Base-by-base conservation (phyloP, 768 basidiomycete genomes). In the Pleurotus eryngii region DNA sequence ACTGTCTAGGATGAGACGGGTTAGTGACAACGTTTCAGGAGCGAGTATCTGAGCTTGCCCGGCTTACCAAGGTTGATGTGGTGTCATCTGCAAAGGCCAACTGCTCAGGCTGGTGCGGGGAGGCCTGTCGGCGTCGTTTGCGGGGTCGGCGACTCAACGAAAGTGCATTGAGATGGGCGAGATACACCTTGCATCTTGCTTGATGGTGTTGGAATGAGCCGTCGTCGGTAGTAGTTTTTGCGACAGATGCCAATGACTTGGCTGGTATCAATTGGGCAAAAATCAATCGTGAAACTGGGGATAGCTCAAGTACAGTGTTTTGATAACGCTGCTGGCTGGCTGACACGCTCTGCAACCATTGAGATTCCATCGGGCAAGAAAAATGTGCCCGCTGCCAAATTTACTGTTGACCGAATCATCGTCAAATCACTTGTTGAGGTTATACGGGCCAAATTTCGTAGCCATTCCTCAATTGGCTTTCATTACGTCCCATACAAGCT, bases 281-380 rank as follows among this genome's bases (percentile, higher is more conserved):
- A 15, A 46, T 59, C 26, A 27, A 62, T 48, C 17, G 17, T 3
- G 14, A 53, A 15, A 27, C 8, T 48, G 30, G 1, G 22, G 43
- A 14, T 51, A 24, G 56, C 58, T 39, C n/a, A 40, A 54, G 35
- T 27, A 43, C 20, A 17, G 30, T 12, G n/a, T 55, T 38, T 37
- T n/a, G 59, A 57, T 40, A 50, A 58, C 2, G 61, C 59, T 27
- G 63, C 63, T 17, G 61, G 63, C 5, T 64, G 64, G 64, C 56
- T 17, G 5, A 38, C 26, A 30, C 56, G 47, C 3, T 38, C 57
- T 5, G 49, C 49, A 17, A 57, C 20, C 12, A 63, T 60, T 35
- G 35, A 8, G 18, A 57, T 59, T 37, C 55, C 58, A 8, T 62
- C 9, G 3, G 0, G 11, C 3, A 57, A 38, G n/a, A 17, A 27